Conservation (phyloP, 2,329 filamentous ascomycete genomes). For the Colletotrichum scovillei region DNA sequence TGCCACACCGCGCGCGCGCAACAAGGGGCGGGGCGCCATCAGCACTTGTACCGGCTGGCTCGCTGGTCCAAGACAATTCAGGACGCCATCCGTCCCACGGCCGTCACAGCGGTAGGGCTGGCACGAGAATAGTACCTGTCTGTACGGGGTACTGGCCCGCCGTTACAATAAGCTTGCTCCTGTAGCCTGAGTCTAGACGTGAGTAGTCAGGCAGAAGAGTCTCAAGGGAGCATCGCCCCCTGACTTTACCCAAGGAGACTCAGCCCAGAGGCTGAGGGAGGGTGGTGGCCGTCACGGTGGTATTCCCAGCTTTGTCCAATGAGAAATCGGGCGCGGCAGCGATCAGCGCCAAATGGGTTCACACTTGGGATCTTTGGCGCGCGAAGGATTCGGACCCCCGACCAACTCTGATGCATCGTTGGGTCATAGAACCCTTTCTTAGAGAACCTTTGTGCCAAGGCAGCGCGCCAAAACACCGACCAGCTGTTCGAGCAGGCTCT, state of each 20-base stretch:
- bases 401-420: neutral
- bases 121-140: neutral
- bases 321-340: neutral
- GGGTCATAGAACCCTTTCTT: neutral
- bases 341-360: slow-evolving; percentile 5
- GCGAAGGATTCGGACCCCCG: slow-evolving; percentile 24
- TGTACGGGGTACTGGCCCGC: neutral
- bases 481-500: neutral
- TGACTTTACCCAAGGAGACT: neutral
- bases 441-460: neutral
- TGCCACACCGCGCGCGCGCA: slow-evolving; percentile 4
- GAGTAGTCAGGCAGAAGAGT: neutral
- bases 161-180: neutral
- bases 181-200: neutral
- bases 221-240: slow-evolving; percentile 3
- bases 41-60: slow-evolving; percentile 6
- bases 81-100: neutral
- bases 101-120: slow-evolving; percentile 20
- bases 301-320: slow-evolving; percentile 10
- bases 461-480: neutral
- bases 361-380: neutral
- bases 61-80: neutral
- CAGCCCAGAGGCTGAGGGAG: slow-evolving; percentile 6
- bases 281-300: neutral
- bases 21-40: slow-evolving; percentile 2